Evolutionary conservation across 1,139 yeast species (phyloP).

Genomic region (Geotrichum fermentans): DNA sequence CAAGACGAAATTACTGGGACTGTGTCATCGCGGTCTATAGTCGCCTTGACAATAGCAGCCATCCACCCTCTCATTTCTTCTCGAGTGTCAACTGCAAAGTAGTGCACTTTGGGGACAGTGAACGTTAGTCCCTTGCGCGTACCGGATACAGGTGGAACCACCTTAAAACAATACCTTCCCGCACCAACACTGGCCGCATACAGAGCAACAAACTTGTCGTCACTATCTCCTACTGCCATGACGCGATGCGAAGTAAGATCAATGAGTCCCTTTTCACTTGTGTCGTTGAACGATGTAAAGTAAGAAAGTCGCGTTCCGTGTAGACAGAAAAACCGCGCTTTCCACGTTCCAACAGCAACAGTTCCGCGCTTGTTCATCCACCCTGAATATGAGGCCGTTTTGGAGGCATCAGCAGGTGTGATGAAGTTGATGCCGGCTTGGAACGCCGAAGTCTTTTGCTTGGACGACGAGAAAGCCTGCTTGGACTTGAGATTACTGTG

Average conservation of each 20-base stretch:
- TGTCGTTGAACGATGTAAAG: constrained; percentile 73
- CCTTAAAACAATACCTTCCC: constrained; percentile 85
- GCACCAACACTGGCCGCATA: constrained; percentile 94
- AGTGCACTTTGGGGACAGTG: constrained; percentile 93
- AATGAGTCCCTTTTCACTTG: constrained; percentile 82
- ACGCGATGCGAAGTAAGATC: constrained; percentile 95
- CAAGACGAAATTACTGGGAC: constrained; percentile 96
- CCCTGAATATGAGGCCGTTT: constrained; percentile 73
- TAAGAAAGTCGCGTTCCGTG: constrained; percentile 93
- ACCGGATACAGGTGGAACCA: constrained; percentile 98
- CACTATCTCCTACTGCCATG: constrained; percentile 60
- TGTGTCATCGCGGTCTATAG: constrained; percentile 89
- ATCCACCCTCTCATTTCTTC: constrained; percentile 96
- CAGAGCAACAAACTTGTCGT: constrained; percentile 73
- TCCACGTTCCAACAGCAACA: constrained; percentile 84
- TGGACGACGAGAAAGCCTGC: constrained; percentile 22
- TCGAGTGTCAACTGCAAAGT: constrained; percentile 85
- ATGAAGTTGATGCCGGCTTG: constrained; percentile 84
- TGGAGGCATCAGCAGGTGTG: constrained; percentile 73
- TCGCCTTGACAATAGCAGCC: constrained; percentile 90
- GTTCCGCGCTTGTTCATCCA: constrained; percentile 95
- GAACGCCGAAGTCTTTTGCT: constrained; percentile 75
- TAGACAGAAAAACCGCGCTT: constrained; percentile 78
- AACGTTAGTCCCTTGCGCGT: constrained; percentile 90
- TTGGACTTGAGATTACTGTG: constrained; percentile 27